Percentiles rank a stretch among this genome's conserved stretches.
Evolutionary conservation across 495 filamentous ascomycete genomes (phyloP).

Genomic region (Cryomyces minteri): DNA sequence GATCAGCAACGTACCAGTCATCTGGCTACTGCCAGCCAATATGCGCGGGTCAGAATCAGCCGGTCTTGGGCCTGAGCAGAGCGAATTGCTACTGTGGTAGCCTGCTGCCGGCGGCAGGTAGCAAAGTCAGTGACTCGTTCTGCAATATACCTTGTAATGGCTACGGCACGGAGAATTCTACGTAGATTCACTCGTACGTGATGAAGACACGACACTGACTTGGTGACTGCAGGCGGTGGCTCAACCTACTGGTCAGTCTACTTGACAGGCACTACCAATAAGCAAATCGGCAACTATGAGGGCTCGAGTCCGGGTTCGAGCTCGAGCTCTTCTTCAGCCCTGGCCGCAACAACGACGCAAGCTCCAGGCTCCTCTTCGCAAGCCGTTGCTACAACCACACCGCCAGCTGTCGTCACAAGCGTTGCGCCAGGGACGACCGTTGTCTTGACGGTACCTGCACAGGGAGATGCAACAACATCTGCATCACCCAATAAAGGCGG

Average conservation of each 20-base stretch:
- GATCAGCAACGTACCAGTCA: constrained; percentile 19
- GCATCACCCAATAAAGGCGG: constrained; percentile 6
- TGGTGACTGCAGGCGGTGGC: constrained; percentile 31
- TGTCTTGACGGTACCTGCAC: constrained; percentile 11
- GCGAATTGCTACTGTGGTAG: constrained; percentile 44
- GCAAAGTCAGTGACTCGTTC: constrained; percentile 25
- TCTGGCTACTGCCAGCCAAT: constrained; percentile 22
- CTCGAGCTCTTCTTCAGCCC: neutral
- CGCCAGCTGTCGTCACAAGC: constrained; percentile 9
- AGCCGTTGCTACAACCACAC: constrained; percentile 11
- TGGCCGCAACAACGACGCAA: neutral
- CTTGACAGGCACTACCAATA: constrained; percentile 26
- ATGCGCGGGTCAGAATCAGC: constrained; percentile 15
- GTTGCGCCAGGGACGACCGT: constrained; percentile 15
- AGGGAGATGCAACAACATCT: constrained; percentile 1
- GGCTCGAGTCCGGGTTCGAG: neutral
- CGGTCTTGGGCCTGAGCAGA: constrained; percentile 24
- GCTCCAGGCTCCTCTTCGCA: neutral
- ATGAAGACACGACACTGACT: constrained; percentile 14
- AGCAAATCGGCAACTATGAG: constrained; percentile 7
- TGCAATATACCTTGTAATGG: constrained; percentile 43
- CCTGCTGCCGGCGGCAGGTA: constrained; percentile 29
- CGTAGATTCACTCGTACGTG: constrained; percentile 13
- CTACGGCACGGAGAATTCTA: constrained; percentile 36
- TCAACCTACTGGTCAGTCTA: constrained; percentile 25